These are phyloP conservation scores for Gossypium gossypioides DNA, from an alignment of 441 rosid species.

Conservation along the genomic window DNA sequence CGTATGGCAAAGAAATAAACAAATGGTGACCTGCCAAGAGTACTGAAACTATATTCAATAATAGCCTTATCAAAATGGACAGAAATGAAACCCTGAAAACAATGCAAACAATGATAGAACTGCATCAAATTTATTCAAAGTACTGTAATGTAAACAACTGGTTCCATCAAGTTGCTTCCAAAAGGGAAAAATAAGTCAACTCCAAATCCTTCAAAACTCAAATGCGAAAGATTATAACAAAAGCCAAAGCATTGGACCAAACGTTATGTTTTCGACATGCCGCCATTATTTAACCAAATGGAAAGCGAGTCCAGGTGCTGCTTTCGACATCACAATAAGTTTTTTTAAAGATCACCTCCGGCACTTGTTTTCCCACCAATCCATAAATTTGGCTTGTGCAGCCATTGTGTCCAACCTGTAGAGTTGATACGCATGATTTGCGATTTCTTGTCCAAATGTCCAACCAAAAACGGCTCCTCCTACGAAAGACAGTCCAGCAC, in stretches of 20 bases:
- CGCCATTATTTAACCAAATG: constrained; percentile 20
- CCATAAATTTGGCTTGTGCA: constrained; percentile 78
- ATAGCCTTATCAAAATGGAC: neutral
- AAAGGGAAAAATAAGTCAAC: neutral
- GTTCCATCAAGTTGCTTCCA: neutral
- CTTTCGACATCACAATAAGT: neutral
- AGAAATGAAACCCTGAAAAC: neutral
- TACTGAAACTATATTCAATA: neutral
- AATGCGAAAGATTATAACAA: neutral
- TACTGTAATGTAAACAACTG: neutral
- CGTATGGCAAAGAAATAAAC: neutral
- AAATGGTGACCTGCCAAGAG: neutral
- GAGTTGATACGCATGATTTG: constrained; percentile 61
- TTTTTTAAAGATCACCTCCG: constrained; percentile 17
- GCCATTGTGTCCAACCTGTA: constrained; percentile 76
- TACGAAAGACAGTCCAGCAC: constrained; percentile 63
- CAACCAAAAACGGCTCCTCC: constrained; percentile 83
- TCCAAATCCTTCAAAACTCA: neutral
- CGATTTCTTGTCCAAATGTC: constrained; percentile 77
- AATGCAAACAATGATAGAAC: neutral
- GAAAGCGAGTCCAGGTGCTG: constrained; percentile 1
- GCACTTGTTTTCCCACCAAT: constrained; percentile 68
- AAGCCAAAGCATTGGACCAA: constrained; percentile 4
- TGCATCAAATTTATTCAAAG: neutral
- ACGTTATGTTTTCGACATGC: constrained; percentile 11